These are phyloP conservation scores for Hibiscus mutabilis DNA, from an alignment of 345 rosid species.

Conservation along the genomic window DNA sequence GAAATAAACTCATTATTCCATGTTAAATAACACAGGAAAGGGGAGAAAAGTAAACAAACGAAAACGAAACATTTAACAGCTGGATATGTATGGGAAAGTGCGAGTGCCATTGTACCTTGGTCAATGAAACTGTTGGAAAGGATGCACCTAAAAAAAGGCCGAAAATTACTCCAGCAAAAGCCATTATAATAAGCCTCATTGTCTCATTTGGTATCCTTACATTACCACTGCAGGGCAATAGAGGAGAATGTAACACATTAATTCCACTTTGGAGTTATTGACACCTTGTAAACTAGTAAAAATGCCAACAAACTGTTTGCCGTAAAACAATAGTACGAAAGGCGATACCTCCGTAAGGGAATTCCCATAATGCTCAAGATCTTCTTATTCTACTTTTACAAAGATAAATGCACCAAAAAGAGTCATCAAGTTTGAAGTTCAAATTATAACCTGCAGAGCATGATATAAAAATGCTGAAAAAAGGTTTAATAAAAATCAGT, in stretches of 20 bases:
- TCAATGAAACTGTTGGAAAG: slow-evolving; percentile 64
- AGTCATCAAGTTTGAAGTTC: slow-evolving; percentile 24
- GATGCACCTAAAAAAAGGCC: slow-evolving; percentile 86
- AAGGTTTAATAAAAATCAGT: neutral
- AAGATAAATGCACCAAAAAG: slow-evolving; percentile 15
- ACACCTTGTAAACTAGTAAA: slow-evolving; percentile 1
- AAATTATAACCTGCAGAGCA: slow-evolving; percentile 9
- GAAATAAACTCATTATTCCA: neutral
- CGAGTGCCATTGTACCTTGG: slow-evolving; percentile 40
- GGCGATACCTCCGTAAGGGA: slow-evolving; percentile 32
- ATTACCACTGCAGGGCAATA: slow-evolving; percentile 31
- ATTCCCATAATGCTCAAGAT: slow-evolving; percentile 28
- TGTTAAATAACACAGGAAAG: neutral
- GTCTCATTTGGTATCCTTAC: slow-evolving; percentile 59
- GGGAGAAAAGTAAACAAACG: neutral
- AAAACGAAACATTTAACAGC: neutral
- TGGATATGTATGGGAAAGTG: neutral
- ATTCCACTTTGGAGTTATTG: neutral
- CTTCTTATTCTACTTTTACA: slow-evolving; percentile 15
- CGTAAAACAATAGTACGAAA: neutral
- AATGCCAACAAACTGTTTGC: neutral
- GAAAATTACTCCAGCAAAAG: slow-evolving; percentile 56
- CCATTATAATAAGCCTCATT: slow-evolving; percentile 66
- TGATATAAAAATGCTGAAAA: slow-evolving; percentile 4
- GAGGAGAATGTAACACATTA: slow-evolving; percentile 2